Base-by-base conservation (phyloP, 1,139 yeast genomes). In the Pichia inconspicua region DNA sequence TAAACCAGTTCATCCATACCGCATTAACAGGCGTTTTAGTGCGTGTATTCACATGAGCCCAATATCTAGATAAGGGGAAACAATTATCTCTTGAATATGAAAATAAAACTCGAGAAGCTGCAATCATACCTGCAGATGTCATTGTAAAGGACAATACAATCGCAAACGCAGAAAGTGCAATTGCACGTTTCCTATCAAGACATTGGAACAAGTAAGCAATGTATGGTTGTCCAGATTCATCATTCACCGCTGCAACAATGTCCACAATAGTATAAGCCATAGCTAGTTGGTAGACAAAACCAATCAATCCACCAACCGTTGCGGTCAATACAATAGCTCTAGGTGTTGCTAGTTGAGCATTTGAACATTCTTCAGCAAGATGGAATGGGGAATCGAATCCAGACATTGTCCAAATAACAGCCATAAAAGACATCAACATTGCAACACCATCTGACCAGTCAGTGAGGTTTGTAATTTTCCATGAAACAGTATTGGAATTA, bases 381-480 rank as follows among this genome's bases (percentile, higher is more conserved):
- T 83, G 89, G 70, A 82, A 82, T 0, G 89, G 85, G 22, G 85
- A 77, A 61, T 83, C 90, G 58, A 79, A 82, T 22, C 89, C 89
- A 43, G 84, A 75, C 84, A 82, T 81, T 35, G 84, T 78, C 89
- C 89, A 83, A 58, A 82, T 78, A 46, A 77, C 82, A 28, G 87
- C 82, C 59, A 80, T 66, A 62, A 81, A 82, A 19, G 80, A 70
- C 74, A 78, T 71, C 51, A 82, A 66, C 61, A 80, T 69, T 28
- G 84, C 74, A 43, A 81, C 70, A 45, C 89, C 89, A 48, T 71
- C 69, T 5, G 87, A 84, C 74, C 79, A 83, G 19, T 80, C 87
- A 9, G 87, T 79, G 54, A 73, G 77, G 64, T 82, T 82, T 42
- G 72, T 66, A 43, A 80, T 70, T 1, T 68, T 66, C 87, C 87